Base-by-base conservation (phyloP, 2,329 filamentous ascomycete genomes). In the Diaporthe sp. region DNA sequence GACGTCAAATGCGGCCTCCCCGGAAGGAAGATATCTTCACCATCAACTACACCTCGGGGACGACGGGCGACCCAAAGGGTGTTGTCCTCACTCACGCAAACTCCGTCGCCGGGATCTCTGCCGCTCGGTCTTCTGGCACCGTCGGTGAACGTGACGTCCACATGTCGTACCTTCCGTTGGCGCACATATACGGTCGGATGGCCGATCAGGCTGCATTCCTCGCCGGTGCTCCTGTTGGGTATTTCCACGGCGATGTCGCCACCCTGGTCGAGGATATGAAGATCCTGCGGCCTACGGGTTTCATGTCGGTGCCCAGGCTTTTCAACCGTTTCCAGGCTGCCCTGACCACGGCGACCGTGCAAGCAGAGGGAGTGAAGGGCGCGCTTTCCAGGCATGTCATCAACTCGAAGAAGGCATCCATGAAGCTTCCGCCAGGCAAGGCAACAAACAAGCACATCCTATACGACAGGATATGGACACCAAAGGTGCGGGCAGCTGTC, bases 251-350 rank as follows among this genome's bases (percentile, higher is more conserved):
- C 73, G 95, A 98, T 82, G 93, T 98, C 77, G 82, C 94, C 17
- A 94, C 94, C 78, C 87, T 99, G 25, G 92, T 97, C 0, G 97
- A 99, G 75, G 97, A 99, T 82, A 85, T 99, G 86, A 98, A 98
- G 87, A 84, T 95, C 53, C 88, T 99, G 74, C 91, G 92, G 76
- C 97, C 97, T 0, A 97, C 94, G 17, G 90, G 90, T 15, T 95
- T 99, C 84, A 92, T 94, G 80, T 98, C 95, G 22, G 97, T 99
- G 2, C 97, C 97, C 0, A 92, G 97, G 77, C 89, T 99, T 15
- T 98, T 92, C 88, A 98, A 98, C 85, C 92, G 95, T 71, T 98
- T 98, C 84, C 95, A 94, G 79, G 92, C 92, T 75, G 95, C 93
- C 42, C 94, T 99, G 80, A 94, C 94, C 80, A 90, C 93, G 2